Percentiles rank a stretch among this genome's conserved stretches.
These are phyloP conservation scores for Pichia sp. DNA, from an alignment of 1,139 yeast genomes.

Conservation along the genomic window DNA sequence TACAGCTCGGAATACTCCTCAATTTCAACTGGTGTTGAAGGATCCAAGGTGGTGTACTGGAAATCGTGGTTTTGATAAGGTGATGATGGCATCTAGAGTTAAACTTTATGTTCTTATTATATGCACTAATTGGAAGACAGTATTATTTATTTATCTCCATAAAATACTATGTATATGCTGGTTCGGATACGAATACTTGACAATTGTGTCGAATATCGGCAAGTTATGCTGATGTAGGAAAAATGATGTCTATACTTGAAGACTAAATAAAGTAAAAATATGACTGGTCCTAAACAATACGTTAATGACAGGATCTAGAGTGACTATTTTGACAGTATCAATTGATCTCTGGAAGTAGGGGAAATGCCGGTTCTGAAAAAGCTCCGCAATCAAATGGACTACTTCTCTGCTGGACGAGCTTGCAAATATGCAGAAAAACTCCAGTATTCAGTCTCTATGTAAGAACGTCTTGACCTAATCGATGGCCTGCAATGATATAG, in stretches of 20 bases:
- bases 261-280: background rate
- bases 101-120: background rate
- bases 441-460: background rate
- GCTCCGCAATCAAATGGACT: background rate
- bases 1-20: conserved; percentile 22
- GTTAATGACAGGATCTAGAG: background rate
- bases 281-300: background rate
- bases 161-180: background rate
- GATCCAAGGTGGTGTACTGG: conserved; percentile 13
- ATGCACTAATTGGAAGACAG: background rate
- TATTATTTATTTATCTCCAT: background rate
- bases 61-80: background rate
- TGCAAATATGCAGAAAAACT: background rate
- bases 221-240: background rate
- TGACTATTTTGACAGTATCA: background rate
- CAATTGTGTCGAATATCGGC: background rate
- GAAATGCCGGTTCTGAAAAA: background rate
- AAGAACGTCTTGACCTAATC: background rate
- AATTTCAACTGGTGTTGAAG: conserved; percentile 13
- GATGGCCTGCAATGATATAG: background rate
- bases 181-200: background rate
- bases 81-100: background rate
- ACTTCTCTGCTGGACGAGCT: background rate
- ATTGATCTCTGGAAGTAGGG: background rate
- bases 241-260: background rate